Evolutionary conservation across 2,329 filamentous ascomycete genomes (phyloP), one percentile per base, ranked within the genome.

Genomic region (Ophiobolus disseminans): DNA sequence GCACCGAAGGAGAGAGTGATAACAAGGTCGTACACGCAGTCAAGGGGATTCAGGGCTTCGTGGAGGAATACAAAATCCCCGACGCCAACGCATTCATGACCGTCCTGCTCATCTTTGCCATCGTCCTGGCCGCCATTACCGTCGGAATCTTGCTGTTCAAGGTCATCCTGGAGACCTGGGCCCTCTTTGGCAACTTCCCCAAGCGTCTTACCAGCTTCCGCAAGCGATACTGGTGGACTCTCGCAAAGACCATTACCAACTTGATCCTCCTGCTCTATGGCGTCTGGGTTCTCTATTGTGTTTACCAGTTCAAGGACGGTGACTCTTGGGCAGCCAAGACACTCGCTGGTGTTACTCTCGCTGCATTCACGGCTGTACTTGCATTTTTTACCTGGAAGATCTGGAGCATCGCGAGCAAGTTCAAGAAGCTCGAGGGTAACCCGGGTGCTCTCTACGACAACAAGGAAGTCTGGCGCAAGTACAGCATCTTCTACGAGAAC

Each of bases 71-170:
- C 48, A 86, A 84, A 34, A 91, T 97, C 43, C 94, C 94, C 14
- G 84, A 89, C 60, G 86, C 89, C 39, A 96, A 97, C 76, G 91
- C 91, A 1, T 97, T 97, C 78, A 96, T 99, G 92, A 97, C 91
- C 0, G 86, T 96, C 4, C 82, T 97, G 1, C 79, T 97, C 41
- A 79, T 97, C 50, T 93, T 96, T 52, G 90, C 91, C 54, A 94
- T 96, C 57, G 81, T 95, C 42, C 84, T 97, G 56, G 92, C 86
- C 3, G 83, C 84, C 25, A 93, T 97, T 57, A 87, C 89, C 34
- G 89, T 96, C 19, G 86, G 89, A 20, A 92, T 97, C 58, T 80
- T 97, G 21, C 82, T 97, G 4, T 82, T 95, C 75, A 99, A 97
- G 78, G 86, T 96, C 48, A 85, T 97, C 41, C 83, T 99, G 40